Base-by-base conservation (phyloP, 371 early-diverging fungal genomes). In the Quaeritorhiza haematococci region DNA sequence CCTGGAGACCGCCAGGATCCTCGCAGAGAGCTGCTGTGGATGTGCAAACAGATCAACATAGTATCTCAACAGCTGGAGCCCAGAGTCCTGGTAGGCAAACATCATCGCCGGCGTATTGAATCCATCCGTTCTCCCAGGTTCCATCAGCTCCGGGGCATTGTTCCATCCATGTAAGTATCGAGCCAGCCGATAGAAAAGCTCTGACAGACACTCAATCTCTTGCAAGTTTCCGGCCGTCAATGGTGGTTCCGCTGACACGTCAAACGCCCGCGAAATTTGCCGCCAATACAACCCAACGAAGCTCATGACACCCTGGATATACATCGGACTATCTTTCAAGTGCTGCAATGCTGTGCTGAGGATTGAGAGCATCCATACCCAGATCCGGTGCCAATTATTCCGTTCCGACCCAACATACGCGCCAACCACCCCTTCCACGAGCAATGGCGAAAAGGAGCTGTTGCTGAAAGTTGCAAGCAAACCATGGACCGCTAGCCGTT, bases 301-400 rank as follows among this genome's bases (percentile, higher is more conserved):
- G 1, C 68, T 64, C 3, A 63, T 53, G 19, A 59, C 63, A 32
- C 53, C 51, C 7, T 61, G 27, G 3, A 52, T 27, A 30, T 67
- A 52, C 3, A 7, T 13, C 13, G 43, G 32, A 3, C 24, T 48
- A 21, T 7, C 8, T 1, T 42, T 49, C 10, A 65, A 42, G 28
- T 32, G 32, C 17, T 58, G 33, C 24, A 65, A 30, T 21, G 58
- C 10, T 13, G 34, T 49, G 1, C 60, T 43, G 21, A 59, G 27
- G 26, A 64, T 33, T 15, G 61, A 46, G 15, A 73, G 49, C 57
- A 73, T 67, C 38, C 49, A 32, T 45, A 68, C 67, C 74, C 74
- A 73, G 17, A 67, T 27, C 28, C 34, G 48, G 55, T 73, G 69
- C 53, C 43, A 51, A 0, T 61, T 50, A 29, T 63, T 58, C 13